Evolutionary conservation across 2,329 filamentous ascomycete genomes (phyloP).

Genomic region (Claviceps capensis): DNA sequence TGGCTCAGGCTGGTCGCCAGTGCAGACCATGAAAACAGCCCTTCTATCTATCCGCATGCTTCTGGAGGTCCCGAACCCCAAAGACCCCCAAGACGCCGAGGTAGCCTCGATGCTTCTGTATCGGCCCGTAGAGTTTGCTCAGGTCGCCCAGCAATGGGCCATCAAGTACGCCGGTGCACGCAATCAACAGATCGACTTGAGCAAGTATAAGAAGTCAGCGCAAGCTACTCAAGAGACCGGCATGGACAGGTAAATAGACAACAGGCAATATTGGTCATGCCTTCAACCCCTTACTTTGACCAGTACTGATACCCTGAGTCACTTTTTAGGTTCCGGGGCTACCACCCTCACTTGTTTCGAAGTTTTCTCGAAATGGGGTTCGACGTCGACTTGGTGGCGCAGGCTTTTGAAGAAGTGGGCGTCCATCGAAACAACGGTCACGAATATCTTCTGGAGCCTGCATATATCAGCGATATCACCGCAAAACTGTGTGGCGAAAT

Average conservation of each 20-base stretch:
- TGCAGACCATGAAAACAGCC: slow-evolving; percentile 90
- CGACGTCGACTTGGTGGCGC: slow-evolving; percentile 70
- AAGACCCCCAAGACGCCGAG: slow-evolving; percentile 92
- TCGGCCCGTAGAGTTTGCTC: slow-evolving; percentile 64
- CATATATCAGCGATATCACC: slow-evolving; percentile 81
- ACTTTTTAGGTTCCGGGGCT: slow-evolving; percentile 60
- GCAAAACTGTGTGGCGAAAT: slow-evolving; percentile 78
- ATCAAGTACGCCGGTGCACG: slow-evolving; percentile 71
- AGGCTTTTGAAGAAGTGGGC: slow-evolving; percentile 67
- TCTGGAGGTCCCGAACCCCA: slow-evolving; percentile 85
- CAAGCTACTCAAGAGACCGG: slow-evolving; percentile 7
- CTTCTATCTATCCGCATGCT: slow-evolving; percentile 87
- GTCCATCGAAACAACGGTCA: slow-evolving; percentile 66
- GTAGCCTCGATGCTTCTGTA: slow-evolving; percentile 82
- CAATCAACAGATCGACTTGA: slow-evolving; percentile 22
- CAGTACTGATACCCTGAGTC: not conserved
- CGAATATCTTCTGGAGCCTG: slow-evolving; percentile 79
- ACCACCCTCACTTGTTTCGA: slow-evolving; percentile 71
- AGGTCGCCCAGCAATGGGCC: slow-evolving; percentile 82
- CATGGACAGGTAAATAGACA: slow-evolving; percentile 15
- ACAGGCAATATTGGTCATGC: not conserved
- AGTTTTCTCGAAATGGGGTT: slow-evolving; percentile 88
- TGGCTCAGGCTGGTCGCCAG: slow-evolving; percentile 81
- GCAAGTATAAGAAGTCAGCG: slow-evolving; percentile 23
- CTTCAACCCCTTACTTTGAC: not conserved